These are phyloP conservation scores for Bacidia rubella DNA, from an alignment of 495 filamentous ascomycete genomes.

Conservation along the genomic window DNA sequence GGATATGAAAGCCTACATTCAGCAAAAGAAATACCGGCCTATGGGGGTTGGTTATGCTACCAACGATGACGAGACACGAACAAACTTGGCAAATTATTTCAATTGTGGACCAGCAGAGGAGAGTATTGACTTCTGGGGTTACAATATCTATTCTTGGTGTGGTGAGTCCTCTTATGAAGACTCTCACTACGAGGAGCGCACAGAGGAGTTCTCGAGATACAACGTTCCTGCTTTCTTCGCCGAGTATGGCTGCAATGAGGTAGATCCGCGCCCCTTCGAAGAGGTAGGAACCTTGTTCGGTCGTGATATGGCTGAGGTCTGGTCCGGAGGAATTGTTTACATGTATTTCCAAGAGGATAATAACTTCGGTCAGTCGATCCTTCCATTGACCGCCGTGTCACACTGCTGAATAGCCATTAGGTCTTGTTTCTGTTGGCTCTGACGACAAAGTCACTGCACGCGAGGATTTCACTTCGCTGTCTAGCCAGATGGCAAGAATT, in stretches of 20 bases:
- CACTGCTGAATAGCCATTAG: slow-evolving; percentile 18
- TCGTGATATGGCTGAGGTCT: slow-evolving; percentile 64
- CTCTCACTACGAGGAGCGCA: slow-evolving; percentile 69
- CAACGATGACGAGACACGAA: slow-evolving; percentile 78
- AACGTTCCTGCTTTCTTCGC: slow-evolving; percentile 92
- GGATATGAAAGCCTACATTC: slow-evolving; percentile 89
- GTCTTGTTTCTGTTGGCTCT: slow-evolving; percentile 53
- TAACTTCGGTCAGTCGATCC: slow-evolving; percentile 53
- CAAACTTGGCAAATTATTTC: slow-evolving; percentile 74
- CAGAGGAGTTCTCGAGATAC: slow-evolving; percentile 72
- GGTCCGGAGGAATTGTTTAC: slow-evolving; percentile 92
- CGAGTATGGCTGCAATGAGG: slow-evolving; percentile 90
- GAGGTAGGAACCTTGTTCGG: slow-evolving; percentile 80
- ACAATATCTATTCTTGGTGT: slow-evolving; percentile 99
- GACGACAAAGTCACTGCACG: slow-evolving; percentile 44
- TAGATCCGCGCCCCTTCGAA: slow-evolving; percentile 61
- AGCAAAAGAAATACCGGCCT: slow-evolving; percentile 54
- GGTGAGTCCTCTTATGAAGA: slow-evolving; percentile 56
- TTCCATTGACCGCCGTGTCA: background rate
- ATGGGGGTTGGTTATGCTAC: slow-evolving; percentile 93
- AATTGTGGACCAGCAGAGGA: slow-evolving; percentile 58
- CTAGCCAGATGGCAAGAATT: slow-evolving; percentile 52
- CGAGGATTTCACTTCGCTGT: slow-evolving; percentile 62
- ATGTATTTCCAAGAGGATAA: slow-evolving; percentile 94
- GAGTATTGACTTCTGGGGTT: slow-evolving; percentile 90